Evolutionary conservation across 352 stramenopile species (phyloP).

Genomic region (Elongisporangium prolatum): DNA sequence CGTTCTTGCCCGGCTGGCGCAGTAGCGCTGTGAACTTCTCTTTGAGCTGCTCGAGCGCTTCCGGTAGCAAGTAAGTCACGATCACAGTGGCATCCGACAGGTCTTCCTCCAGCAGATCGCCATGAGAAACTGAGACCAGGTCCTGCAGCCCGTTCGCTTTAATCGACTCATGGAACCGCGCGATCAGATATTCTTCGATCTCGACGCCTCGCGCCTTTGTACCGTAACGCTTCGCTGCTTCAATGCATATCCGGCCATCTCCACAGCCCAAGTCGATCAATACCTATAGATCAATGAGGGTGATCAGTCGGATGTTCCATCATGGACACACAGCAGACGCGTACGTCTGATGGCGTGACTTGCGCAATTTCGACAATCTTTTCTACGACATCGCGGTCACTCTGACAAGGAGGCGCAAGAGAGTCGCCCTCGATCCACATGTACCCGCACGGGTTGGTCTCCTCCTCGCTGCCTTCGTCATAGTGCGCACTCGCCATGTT

Average conservation of each 20-base stretch:
- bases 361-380: conserved; percentile 48
- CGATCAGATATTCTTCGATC: conserved; percentile 50
- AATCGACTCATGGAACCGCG: conserved; percentile 36
- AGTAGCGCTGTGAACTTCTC: conserved; percentile 34
- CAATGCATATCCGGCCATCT: conserved; percentile 55
- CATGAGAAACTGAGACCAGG: conserved; percentile 40
- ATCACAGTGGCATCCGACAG: conserved; percentile 49
- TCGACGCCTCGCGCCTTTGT: conserved; percentile 43
- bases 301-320: neutral
- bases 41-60: conserved; percentile 36
- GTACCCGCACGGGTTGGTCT: conserved; percentile 36
- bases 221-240: conserved; percentile 35
- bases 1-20: conserved; percentile 20
- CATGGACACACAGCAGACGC: neutral
- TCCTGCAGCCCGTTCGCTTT: conserved; percentile 26
- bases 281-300: conserved; percentile 15
- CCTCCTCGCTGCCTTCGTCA: conserved; percentile 29
- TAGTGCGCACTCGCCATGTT: neutral
- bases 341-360: conserved; percentile 35
- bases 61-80: conserved; percentile 51
- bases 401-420: conserved; percentile 53
- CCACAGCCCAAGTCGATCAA: conserved; percentile 56
- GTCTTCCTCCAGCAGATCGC: conserved; percentile 44
- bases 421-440: conserved; percentile 70
- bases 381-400: conserved; percentile 46